Evolutionary conservation across 192 early-diverging fungal genomes (phyloP).

Genomic region (Obelidium mucronatum): DNA sequence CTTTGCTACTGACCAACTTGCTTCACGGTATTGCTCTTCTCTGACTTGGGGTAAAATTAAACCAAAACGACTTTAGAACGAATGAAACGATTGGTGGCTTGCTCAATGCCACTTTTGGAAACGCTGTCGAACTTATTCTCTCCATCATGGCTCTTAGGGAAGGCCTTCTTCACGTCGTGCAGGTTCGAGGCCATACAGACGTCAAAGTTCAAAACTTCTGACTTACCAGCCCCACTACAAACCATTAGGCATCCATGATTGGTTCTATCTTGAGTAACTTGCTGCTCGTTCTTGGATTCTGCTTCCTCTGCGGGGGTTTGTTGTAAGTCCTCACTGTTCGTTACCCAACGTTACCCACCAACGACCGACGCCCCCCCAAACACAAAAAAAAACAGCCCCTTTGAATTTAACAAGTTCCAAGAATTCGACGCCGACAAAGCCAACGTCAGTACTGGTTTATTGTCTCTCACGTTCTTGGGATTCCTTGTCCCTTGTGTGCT

Average conservation of each 20-base stretch:
- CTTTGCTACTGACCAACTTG: conserved; percentile 82
- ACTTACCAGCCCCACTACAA: too few relatives aligned
- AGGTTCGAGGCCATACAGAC: too few relatives aligned
- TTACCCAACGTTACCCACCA: neutral
- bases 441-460: conserved; percentile 25
- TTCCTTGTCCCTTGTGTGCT: conserved; percentile 34
- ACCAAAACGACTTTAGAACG: neutral
- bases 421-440: conserved; percentile 42
- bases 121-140: conserved; percentile 82
- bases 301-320: conserved; percentile 86
- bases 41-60: neutral
- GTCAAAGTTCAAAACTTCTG: too few relatives aligned
- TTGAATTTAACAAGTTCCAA: conserved; percentile 69
- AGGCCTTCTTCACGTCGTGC: conserved; percentile 82
- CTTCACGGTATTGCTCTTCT: neutral
- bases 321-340: neutral
- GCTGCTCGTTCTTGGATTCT: conserved; percentile 84
- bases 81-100: conserved; percentile 75
- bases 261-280: conserved; percentile 93
- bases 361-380: too few relatives aligned
- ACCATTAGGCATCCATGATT: conserved; percentile 84
- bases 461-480: conserved; percentile 30
- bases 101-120: conserved; percentile 82
- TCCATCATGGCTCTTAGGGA: conserved; percentile 81
- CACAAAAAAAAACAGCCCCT: conserved; percentile 40